phyloP scores from a whole-genome alignment of 441 rosid species.

The Corymbia citriodora region DNA sequence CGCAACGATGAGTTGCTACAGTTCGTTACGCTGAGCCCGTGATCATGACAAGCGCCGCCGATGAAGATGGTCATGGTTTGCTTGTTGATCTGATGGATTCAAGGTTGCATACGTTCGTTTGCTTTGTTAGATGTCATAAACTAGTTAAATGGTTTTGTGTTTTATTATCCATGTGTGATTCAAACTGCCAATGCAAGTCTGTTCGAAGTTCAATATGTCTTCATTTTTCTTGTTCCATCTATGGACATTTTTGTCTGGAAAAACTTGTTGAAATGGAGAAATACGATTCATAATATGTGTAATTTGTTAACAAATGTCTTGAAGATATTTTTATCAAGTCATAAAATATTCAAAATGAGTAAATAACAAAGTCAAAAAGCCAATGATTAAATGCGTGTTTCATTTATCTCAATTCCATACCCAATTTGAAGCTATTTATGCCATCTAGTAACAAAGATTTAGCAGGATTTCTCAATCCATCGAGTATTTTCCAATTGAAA shows the following conservation, averaged over 20 bases:
- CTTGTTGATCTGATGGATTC: not conserved
- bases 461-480: not conserved
- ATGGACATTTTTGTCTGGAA: not conserved
- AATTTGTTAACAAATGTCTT: not conserved
- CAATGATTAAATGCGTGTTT: not conserved
- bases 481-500: not conserved
- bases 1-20: not conserved
- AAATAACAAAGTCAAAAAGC: not conserved
- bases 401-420: not conserved
- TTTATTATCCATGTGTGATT: not conserved
- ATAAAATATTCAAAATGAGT: not conserved
- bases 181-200: not conserved
- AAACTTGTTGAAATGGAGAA: not conserved
- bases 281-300: not conserved
- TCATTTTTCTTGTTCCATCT: not conserved
- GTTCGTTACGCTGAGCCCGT: not conserved
- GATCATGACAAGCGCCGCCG: not conserved
- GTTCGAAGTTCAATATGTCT: not conserved
- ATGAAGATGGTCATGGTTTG: not conserved
- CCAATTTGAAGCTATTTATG: not conserved
- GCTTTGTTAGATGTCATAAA: not conserved
- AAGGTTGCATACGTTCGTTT: not conserved
- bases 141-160: not conserved
- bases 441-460: not conserved
- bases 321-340: not conserved